Conservation (phyloP, 139 green algal genomes). For the Chara braunii region DNA sequence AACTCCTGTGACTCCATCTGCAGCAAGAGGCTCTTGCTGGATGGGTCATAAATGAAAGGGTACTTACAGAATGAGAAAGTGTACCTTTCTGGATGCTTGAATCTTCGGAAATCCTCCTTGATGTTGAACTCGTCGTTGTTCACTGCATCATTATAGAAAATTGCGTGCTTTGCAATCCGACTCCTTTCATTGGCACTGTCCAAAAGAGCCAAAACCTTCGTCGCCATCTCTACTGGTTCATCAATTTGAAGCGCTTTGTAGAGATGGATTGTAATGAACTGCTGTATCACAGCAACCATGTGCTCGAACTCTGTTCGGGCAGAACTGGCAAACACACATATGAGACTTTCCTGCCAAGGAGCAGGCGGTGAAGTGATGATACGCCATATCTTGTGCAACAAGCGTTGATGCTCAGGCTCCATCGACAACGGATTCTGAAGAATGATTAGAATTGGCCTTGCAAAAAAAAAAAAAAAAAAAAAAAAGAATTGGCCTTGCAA, state of each 20-base stretch:
- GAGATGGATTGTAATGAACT: constrained; percentile 59
- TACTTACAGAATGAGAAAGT: constrained; percentile 60
- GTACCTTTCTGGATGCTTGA: constrained; percentile 43
- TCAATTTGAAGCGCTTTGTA: constrained; percentile 45
- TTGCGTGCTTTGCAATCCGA: constrained; percentile 30
- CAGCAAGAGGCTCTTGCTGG: constrained; percentile 53
- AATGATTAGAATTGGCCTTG: background rate
- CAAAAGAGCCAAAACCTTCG: constrained; percentile 48
- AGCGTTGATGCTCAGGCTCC: constrained; percentile 6
- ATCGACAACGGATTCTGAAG: constrained; percentile 18
- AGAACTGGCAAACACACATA: background rate
- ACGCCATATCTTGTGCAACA: background rate
- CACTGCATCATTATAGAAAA: constrained; percentile 71
- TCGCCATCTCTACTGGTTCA: constrained; percentile 11
- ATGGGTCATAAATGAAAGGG: constrained; percentile 68
- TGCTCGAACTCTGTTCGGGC: background rate
- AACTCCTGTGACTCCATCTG: constrained; percentile 56
- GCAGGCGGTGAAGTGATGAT: constrained; percentile 3
- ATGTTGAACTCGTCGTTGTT: constrained; percentile 71
- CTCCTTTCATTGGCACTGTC: constrained; percentile 49
- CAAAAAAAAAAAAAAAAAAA: too few species aligned
- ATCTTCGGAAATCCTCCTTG: constrained; percentile 60
- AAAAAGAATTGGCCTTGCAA: background rate
- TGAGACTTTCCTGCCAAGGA: background rate
- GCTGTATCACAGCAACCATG: constrained; percentile 45